Evolutionary conservation across 768 basidiomycete genomes (phyloP), one percentile per base, ranked within the genome.

Genomic region (Boletus sensibilis): DNA sequence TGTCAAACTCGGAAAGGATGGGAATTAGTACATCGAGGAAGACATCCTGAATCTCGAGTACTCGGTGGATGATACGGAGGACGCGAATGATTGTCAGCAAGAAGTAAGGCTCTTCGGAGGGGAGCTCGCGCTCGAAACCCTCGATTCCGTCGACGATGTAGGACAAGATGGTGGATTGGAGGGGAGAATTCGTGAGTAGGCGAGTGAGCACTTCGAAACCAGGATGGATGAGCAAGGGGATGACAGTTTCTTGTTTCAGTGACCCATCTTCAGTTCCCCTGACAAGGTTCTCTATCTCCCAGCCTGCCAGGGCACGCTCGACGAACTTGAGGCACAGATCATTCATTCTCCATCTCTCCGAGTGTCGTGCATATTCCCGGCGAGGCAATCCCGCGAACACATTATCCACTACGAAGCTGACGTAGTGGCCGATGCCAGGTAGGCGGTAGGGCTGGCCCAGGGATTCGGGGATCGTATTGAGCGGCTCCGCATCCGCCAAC

Each of bases 21-120:
- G 93, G 92, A 4, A 96, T 75, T 47, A 96, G 82, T 23, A 94
- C 86, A 52, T 98, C 94, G 40, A 94, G 78, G 77, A 95, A 97
- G 53, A 93, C 81, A 48, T 90, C 86, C 66, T 98, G 94, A 27
- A 93, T 80, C 59, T 94, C 90, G 55, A 98, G 76, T 0, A 90
- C 80, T 1, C 93, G 86, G 58, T 86, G 82, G 16, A 92, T 78
- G 59, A 96, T 92, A 51, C 94, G 79, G 35, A 98, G 77, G 8
- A 91, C 83, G 14, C 94, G 88, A 20, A 86, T 75, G 59, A 97
- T 88, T 4, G 90, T 90, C 45, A 79, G 80, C 34, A 81, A 79
- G 75, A 92, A 91, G 67, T 79, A 85, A 0, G 86, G 80, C 68
- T 92, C 81, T 47, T 89, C 86, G 18, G 83, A 81, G 0, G 87